Evolutionary conservation across 2,329 filamentous ascomycete species (phyloP).

Genomic region (Bertia moriformis): DNA sequence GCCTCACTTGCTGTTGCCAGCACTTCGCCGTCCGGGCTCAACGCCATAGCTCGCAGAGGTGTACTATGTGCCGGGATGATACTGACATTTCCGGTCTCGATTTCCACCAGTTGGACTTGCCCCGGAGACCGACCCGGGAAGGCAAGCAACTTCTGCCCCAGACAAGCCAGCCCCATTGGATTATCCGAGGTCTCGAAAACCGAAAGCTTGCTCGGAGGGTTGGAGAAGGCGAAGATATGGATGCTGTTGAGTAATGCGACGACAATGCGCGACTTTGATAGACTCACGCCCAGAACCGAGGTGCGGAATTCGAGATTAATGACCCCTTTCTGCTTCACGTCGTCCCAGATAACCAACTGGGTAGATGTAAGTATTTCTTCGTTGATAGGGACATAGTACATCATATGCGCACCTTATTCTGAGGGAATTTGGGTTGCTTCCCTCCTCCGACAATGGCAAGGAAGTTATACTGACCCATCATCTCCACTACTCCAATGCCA

Average conservation of each 20-base stretch:
- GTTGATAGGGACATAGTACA: too few relatives aligned
- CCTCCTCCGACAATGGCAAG: conserved; percentile 82
- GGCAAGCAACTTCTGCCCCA: conserved; percentile 59
- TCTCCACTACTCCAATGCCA: conserved; percentile 68
- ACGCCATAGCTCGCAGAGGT: conserved; percentile 59
- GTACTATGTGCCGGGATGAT: conserved; percentile 86
- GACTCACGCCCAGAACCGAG: conserved; percentile 63
- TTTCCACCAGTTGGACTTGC: conserved; percentile 76
- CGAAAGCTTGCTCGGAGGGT: conserved; percentile 53
- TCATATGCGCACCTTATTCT: conserved; percentile 56
- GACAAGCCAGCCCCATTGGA: conserved; percentile 61
- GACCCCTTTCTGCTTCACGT: conserved; percentile 56
- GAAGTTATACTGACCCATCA: conserved; percentile 78
- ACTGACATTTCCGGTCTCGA: conserved; percentile 67
- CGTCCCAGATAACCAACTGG: conserved; percentile 80
- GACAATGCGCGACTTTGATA: conserved; percentile 63
- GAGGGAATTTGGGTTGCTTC: conserved; percentile 68
- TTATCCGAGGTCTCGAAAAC: conserved; percentile 82
- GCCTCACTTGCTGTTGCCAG: conserved; percentile 83
- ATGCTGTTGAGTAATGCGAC: conserved; percentile 72
- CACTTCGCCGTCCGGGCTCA: conserved; percentile 68
- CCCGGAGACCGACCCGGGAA: conserved; percentile 80
- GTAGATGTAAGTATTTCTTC: conserved; percentile 2
- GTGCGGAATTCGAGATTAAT: conserved; percentile 72
- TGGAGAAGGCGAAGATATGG: conserved; percentile 66